Evolutionary conservation across 768 basidiomycete species (phyloP).

Genomic region (Boletus tylopilopsis): DNA sequence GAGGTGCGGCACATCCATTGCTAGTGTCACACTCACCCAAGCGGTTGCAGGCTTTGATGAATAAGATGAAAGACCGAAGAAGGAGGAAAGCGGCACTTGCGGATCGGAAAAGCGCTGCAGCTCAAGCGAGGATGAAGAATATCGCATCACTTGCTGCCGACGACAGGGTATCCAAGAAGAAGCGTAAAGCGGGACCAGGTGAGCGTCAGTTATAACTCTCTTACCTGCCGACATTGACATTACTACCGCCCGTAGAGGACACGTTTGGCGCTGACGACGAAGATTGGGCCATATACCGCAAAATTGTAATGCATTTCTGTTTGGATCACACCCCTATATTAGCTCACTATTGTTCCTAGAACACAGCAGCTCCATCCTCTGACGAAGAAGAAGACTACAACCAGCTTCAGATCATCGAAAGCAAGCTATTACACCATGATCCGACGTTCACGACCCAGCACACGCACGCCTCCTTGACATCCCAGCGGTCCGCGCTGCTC

Average conservation of each 20-base stretch:
- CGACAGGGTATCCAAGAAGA: slow-evolving; percentile 77
- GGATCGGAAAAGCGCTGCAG: slow-evolving; percentile 91
- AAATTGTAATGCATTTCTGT: slow-evolving; percentile 74
- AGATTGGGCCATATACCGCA: slow-evolving; percentile 97
- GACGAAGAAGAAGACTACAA: slow-evolving; percentile 87
- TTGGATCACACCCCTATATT: no score
- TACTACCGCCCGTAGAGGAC: slow-evolving; percentile 58
- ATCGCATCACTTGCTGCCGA: slow-evolving; percentile 91
- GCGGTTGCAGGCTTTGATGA: slow-evolving; percentile 61
- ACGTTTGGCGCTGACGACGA: slow-evolving; percentile 92
- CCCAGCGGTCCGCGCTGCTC: slow-evolving; percentile 80
- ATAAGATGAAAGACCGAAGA: slow-evolving; percentile 79
- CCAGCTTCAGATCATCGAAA: slow-evolving; percentile 71
- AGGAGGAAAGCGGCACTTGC: slow-evolving; percentile 75
- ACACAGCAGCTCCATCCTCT: slow-evolving; percentile 65
- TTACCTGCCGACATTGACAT: background rate
- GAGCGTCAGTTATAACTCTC: slow-evolving; percentile 15
- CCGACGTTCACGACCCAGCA: slow-evolving; percentile 78
- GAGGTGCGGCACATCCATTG: slow-evolving; percentile 47
- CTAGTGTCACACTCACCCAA: background rate
- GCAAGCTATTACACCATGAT: slow-evolving; percentile 77
- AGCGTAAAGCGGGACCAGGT: slow-evolving; percentile 81
- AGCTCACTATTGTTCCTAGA: slow-evolving; percentile 38
- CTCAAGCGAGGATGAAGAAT: slow-evolving; percentile 94
- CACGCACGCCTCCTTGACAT: slow-evolving; percentile 74